A percentile compares a stretch with the other conserved stretches of the same genome.
These are phyloP conservation scores for Leishmania amazonensis DNA, from an alignment of 208 protist genomes.

Conservation along the genomic window DNA sequence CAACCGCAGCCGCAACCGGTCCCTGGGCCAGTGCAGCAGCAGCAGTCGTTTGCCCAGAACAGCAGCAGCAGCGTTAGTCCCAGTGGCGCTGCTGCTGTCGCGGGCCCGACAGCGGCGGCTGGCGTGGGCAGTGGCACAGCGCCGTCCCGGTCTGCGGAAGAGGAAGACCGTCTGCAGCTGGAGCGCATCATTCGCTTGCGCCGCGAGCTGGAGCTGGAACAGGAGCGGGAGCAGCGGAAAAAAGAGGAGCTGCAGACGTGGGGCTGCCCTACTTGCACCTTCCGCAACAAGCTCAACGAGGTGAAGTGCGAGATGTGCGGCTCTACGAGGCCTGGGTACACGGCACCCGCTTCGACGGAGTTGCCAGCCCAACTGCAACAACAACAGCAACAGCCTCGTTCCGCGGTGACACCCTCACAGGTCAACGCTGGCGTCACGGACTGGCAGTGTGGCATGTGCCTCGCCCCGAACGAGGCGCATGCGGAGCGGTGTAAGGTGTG, in stretches of 20 bases:
- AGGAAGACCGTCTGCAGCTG: conserved; percentile 76
- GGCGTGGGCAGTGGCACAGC: not conserved
- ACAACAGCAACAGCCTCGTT: conserved; percentile 1
- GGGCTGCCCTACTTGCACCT: conserved; percentile 78
- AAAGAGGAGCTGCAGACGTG: conserved; percentile 70
- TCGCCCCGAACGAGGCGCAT: conserved; percentile 55
- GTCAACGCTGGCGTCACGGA: conserved; percentile 34
- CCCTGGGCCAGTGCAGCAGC: conserved; percentile 1
- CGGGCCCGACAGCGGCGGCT: not conserved
- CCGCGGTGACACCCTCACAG: conserved; percentile 2
- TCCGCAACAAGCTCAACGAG: conserved; percentile 57
- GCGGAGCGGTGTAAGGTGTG: conserved; percentile 64
- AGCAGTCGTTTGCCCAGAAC: not conserved
- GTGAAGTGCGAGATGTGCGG: conserved; percentile 76
- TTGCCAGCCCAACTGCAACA: not conserved
- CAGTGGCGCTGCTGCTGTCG: conserved; percentile 2
- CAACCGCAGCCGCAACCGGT: conserved; percentile 1
- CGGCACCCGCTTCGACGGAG: conserved; percentile 5
- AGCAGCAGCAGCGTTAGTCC: not conserved
- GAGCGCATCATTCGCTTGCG: conserved; percentile 86
- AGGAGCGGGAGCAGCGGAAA: conserved; percentile 73
- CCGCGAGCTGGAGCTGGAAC: conserved; percentile 76
- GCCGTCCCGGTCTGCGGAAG: conserved; percentile 34
- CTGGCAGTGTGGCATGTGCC: conserved; percentile 73
- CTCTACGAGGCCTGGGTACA: conserved; percentile 49